Percentiles rank a stretch among this genome's conserved stretches.
These are phyloP conservation scores for Ligustrum vulgare DNA, from an alignment of 257 asterid species.

Conservation along the genomic window DNA sequence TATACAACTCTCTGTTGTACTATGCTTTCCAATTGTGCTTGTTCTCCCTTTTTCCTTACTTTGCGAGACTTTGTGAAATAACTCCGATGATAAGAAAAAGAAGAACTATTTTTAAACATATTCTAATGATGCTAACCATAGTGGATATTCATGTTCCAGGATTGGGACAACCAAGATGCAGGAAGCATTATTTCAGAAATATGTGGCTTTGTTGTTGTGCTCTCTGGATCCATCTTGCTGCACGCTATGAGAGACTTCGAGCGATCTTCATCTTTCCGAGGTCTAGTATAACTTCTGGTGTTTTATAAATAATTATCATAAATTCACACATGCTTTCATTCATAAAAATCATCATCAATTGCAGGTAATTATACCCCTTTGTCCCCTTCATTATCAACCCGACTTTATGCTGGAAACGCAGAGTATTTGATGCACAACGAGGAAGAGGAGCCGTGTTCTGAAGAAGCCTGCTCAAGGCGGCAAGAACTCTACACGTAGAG, in stretches of 20 bases:
- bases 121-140: background rate
- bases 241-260: slow-evolving; percentile 70
- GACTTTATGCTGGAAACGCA: slow-evolving; percentile 53
- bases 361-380: slow-evolving; percentile 60
- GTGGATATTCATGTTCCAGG: slow-evolving; percentile 38
- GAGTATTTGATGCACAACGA: slow-evolving; percentile 43
- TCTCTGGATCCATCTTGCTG: slow-evolving; percentile 74
- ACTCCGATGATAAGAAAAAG: too few relatives aligned
- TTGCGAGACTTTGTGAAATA: too few relatives aligned
- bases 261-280: slow-evolving; percentile 65
- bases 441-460: slow-evolving; percentile 37
- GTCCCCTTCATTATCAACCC: slow-evolving; percentile 67
- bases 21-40: too few relatives aligned
- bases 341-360: slow-evolving; percentile 4
- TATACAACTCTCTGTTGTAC: too few relatives aligned
- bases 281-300: slow-evolving; percentile 23
- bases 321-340: background rate
- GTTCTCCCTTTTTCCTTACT: too few relatives aligned
- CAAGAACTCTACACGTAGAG: slow-evolving; percentile 37
- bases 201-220: slow-evolving; percentile 77
- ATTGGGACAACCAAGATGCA: slow-evolving; percentile 77
- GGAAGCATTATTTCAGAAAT: slow-evolving; percentile 69
- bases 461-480: slow-evolving; percentile 34
- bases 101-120: background rate
- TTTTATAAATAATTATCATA: background rate